Base-by-base conservation (phyloP, 2,329 filamentous ascomycete genomes). In the Spiromastix sp. region DNA sequence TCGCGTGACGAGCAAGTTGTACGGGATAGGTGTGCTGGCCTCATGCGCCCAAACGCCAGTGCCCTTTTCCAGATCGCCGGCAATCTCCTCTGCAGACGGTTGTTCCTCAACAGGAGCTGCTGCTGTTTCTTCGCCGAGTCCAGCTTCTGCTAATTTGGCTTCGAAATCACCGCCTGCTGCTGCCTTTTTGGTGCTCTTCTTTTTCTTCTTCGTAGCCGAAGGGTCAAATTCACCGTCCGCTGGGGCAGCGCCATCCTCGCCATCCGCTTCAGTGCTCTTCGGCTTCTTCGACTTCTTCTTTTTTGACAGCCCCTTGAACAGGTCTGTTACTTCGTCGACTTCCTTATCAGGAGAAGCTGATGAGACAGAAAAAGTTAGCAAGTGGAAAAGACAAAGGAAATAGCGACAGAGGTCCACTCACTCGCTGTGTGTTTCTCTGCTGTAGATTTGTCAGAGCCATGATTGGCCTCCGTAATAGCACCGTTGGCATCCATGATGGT, bases 21-120 rank as follows among this genome's bases (percentile, higher is more conserved):
- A 98, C 56, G 73, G 78, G 63, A 96, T 85, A 45, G 78, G 61
- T 56, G 78, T 77, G 39, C 74, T 78, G 59, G 81, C 76, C 55
- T 87, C 77, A 68, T 94, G 86, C 47, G 72, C 67, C 85, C 85
- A 95, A 65, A 94, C 83, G 43, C 87, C 87, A 28, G 85, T 94
- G 48, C 87, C 87, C 57, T 79, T 74, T 49, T 87, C 78, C 70
- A 86, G 81, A 53, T 94, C 85, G 48, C 69, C 64, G 42, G 70
- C 64, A 3, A 80, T 64, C 29, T 71, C 68, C 37, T 72, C 68
- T 30, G 65, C 64, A 58, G 72, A 77, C 30, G 56, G 66, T 41
- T 71, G 68, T 18, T 71, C 70, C 39, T 67, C 70, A 37, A 70
- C 72, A 30, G 64, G 64, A 59, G 71, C 75, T 30, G 56, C 66